Evolutionary conservation across 2,329 filamentous ascomycete genomes (phyloP), one percentile per base, ranked within the genome.

Genomic region (Colletotrichum nymphaeae): DNA sequence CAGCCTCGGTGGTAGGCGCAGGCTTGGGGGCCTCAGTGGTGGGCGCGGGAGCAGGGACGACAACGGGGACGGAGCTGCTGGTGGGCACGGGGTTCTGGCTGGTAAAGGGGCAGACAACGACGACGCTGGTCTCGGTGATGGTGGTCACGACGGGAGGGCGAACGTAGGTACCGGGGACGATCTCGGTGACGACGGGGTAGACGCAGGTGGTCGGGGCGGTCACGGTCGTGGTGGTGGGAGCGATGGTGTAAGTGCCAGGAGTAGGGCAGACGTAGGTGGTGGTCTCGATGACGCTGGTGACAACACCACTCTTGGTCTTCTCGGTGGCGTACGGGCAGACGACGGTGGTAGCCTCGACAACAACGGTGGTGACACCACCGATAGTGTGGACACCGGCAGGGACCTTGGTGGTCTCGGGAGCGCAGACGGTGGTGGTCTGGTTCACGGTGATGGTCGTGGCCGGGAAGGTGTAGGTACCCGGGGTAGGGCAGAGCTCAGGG

Each of bases 211-310:
- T 88, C 73, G 87, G 86, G 77, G 85, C 83, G 72, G 80, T 81
- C 70, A 86, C 83, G 76, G 91, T 87, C 76, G 91, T 93, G 80
- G 91, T 93, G 80, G 88, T 87, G 70, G 93, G 91, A 76, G 88
- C 91, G 78, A 95, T 91, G 80, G 92, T 94, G 88, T 94, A 95
- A 70, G 92, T 94, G 82, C 93, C 93, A 79, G 92, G 87, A 63
- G 86, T 86, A 75, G 93, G 92, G 91, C 93, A 95, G 80, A 93
- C 89, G 80, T 92, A 94, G 79, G 91, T 92, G 79, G 93, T 95
- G 78, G 86, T 90, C 84, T 89, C 86, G 79, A 94, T 90, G 78
- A 92, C 86, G 85, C 88, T 93, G 84, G 91, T 94, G 71, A 89
- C 88, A 63, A 90, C 88, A 76, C 88, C 88, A 75, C 83, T 84